Percentiles rank a stretch among this genome's conserved stretches.
Conservation (phyloP, 306 rosid genomes). For the Boehmeria nivea region DNA sequence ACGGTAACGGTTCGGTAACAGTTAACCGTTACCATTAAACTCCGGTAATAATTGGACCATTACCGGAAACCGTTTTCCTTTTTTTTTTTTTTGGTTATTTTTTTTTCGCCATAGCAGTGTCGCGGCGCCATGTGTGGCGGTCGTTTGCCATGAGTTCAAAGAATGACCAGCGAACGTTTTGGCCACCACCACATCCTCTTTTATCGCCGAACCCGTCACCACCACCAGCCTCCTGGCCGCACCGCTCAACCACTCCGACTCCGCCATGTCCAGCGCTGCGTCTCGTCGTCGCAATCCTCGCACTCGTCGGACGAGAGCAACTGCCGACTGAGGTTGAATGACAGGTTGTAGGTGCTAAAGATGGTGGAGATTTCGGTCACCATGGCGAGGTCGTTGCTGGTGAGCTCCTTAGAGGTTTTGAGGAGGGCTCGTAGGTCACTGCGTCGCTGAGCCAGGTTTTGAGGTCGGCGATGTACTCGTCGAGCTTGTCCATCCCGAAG, state of each 20-base stretch:
- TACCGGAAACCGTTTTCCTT: too few species aligned
- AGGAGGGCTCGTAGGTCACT: constrained; percentile 40
- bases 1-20: too few species aligned
- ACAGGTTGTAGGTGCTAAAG: background rate
- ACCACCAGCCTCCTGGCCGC: constrained; percentile 25
- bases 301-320: constrained; percentile 16
- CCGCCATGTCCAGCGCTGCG: background rate
- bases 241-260: constrained; percentile 40
- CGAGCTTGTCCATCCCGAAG: constrained; percentile 29
- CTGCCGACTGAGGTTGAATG: constrained; percentile 1
- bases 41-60: too few species aligned
- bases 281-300: too few species aligned
- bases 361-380: constrained; percentile 21
- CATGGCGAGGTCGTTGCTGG: constrained; percentile 61
- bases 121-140: too few species aligned
- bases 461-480: constrained; percentile 40
- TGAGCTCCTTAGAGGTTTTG: constrained; percentile 41
- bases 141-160: too few species aligned
- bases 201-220: background rate
- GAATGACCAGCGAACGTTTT: too few species aligned
- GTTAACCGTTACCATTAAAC: too few species aligned
- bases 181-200: constrained; percentile 53
- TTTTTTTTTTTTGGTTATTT: too few species aligned
- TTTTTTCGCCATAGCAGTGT: too few species aligned
- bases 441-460: constrained; percentile 61